Percentiles rank a stretch among this genome's conserved stretches.
These are phyloP conservation scores for Aquanectria penicillioides DNA, from an alignment of 2,329 filamentous ascomycete species.

Conservation along the genomic window DNA sequence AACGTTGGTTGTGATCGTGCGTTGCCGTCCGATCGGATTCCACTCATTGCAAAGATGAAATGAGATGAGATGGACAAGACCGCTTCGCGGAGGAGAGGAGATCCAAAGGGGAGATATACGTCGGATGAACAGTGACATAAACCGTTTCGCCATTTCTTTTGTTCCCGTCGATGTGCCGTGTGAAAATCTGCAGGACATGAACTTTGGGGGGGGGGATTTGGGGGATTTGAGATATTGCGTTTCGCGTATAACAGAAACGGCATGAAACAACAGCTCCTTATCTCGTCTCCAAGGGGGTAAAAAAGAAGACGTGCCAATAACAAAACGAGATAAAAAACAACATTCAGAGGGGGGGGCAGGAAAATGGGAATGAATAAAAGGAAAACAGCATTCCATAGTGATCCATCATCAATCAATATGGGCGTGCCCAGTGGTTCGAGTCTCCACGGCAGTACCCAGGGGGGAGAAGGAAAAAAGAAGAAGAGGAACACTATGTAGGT, in stretches of 20 bases:
- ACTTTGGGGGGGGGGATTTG: conserved; percentile 8
- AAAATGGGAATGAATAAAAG: conserved; percentile 31
- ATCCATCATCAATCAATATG: conserved; percentile 40
- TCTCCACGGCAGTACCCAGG: conserved; percentile 34
- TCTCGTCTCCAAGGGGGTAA: conserved; percentile 29
- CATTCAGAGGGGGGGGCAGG: conserved; percentile 21
- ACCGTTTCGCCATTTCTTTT: conserved; percentile 5
- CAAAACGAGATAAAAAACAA: conserved; percentile 27
- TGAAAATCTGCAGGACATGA: conserved; percentile 19
- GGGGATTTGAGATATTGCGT: conserved; percentile 16
- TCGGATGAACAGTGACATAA: background rate
- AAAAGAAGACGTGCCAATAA: conserved; percentile 34
- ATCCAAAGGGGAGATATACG: background rate
- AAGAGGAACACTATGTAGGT: conserved; percentile 37
- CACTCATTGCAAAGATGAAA: background rate
- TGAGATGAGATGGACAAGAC: background rate
- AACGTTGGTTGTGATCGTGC: background rate
- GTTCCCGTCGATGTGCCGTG: conserved; percentile 10
- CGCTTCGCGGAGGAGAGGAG: background rate
- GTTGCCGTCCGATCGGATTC: background rate
- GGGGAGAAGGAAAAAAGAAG: conserved; percentile 26
- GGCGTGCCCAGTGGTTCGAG: conserved; percentile 22
- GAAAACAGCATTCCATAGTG: conserved; percentile 45
- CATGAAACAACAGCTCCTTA: conserved; percentile 31
- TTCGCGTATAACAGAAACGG: conserved; percentile 19